Evolutionary conservation across 2,329 filamentous ascomycete species (phyloP), one percentile per base, ranked within the genome.

Genomic region (Diaporthe longicolla): DNA sequence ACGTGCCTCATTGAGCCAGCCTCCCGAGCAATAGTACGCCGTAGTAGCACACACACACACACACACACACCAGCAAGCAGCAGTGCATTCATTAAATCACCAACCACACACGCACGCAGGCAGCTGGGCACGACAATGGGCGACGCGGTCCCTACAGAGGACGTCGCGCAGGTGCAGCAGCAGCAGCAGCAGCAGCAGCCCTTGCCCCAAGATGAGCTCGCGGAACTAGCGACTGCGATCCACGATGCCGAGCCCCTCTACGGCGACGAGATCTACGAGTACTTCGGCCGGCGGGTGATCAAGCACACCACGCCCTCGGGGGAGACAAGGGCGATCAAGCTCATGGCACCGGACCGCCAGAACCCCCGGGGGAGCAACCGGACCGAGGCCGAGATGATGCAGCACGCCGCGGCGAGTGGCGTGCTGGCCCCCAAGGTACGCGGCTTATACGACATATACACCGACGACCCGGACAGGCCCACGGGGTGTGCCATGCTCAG

Each of bases 311-410:
- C 2, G 3, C 58, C 37, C 8, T 29, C 37, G 15, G 58, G 58
- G 3, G 58, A 61, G 43, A 19, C 58, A 40, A 29, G 45, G 19
- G 58, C 37, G 24, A 61, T 61, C 58, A 61, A 61, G 58, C 2
- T 61, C 3, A 19, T 45, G 37, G n/a, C 37, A 15, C 58, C 58
- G 8, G 24, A 61, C 37, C 58, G 58, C 13, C 37, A 61, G 17
- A 61, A 29, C 26, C 58, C 58, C 1, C 45, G 29, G 13, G 58
- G 24, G 8, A 61, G 58, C 58, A 61, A 35, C 50, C 61, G 59
- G 15, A 74, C 75, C 15, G 75, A 76, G 59, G 73, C 35, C 17
- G 71, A 76, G 37, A 72, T 75, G 73, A 75, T 75, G 71, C 68
- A 75, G 8, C 70, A 72, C 24, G 75, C 73, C 3, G 72, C 74